These are phyloP conservation scores for Russula ochroleuca DNA, from an alignment of 768 basidiomycete species.

Conservation along the genomic window DNA sequence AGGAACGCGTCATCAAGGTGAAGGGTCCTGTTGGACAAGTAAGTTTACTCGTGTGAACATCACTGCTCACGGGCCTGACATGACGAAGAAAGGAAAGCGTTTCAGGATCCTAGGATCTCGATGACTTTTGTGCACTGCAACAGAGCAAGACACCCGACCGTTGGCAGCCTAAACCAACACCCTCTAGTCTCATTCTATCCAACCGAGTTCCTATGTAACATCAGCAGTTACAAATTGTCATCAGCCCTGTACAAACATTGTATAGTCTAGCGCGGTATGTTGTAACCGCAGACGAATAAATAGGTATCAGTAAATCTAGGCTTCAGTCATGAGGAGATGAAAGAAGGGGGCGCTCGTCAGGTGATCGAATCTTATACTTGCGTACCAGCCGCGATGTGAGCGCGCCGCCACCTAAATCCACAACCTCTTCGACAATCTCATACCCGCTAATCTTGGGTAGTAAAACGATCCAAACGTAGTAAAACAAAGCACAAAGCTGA, in stretches of 20 bases:
- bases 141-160: background rate
- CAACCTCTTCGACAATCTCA: constrained; percentile 42
- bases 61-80: background rate
- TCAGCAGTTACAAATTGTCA: background rate
- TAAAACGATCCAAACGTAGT: constrained; percentile 41
- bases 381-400: constrained; percentile 22
- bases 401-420: constrained; percentile 23
- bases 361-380: constrained; percentile 12
- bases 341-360: constrained; percentile 27
- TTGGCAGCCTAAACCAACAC: background rate
- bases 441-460: constrained; percentile 45
- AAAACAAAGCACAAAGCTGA: constrained; percentile 32
- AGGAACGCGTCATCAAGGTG: constrained; percentile 21
- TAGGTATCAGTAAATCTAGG: background rate
- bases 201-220: background rate
- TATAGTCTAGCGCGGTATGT: background rate
- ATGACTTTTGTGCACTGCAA: background rate
- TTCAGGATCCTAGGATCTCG: background rate
- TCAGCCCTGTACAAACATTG: background rate
- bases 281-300: background rate
- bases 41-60: background rate
- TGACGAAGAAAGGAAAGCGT: background rate
- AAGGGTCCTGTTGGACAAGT: constrained; percentile 19
- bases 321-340: constrained; percentile 4
- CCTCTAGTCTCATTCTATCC: background rate